These are phyloP conservation scores for Cryptosporidium meleagridis DNA, from an alignment of 169 alveolate species.

Conservation along the genomic window DNA sequence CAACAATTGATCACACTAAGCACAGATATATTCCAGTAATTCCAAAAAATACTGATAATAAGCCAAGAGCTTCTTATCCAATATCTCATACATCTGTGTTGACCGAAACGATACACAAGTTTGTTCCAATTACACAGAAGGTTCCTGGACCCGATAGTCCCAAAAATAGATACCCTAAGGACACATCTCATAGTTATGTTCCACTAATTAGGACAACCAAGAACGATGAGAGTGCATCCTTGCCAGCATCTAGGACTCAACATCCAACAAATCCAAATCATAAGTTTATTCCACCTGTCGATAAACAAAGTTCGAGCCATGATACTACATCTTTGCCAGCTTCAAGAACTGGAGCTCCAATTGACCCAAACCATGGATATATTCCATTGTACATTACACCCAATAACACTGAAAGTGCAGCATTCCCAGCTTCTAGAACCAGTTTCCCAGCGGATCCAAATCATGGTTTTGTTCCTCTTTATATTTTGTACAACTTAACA, in stretches of 20 bases:
- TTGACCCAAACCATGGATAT: constrained; percentile 8
- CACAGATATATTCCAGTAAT: constrained; percentile 25
- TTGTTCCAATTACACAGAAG: background rate
- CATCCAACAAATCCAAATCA: constrained; percentile 2
- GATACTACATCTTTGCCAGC: constrained; percentile 7
- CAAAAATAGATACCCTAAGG: background rate
- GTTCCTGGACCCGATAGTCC: background rate
- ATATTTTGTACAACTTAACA: background rate
- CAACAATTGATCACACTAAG: background rate
- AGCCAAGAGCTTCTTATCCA: constrained; percentile 26
- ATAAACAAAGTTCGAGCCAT: background rate
- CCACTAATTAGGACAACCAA: background rate
- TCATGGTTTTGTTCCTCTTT: background rate
- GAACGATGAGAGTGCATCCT: background rate
- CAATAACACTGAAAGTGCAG: background rate
- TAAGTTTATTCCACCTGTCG: background rate
- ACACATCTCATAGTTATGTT: background rate
- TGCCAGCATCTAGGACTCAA: constrained; percentile 41
- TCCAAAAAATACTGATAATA: background rate
- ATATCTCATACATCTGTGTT: constrained; percentile 23
- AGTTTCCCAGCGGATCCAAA: constrained; percentile 16
- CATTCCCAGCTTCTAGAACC: constrained; percentile 53
- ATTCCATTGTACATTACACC: background rate
- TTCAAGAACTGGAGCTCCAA: constrained; percentile 5
- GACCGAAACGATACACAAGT: constrained; percentile 1